Evolutionary conservation across 2,329 filamentous ascomycete genomes (phyloP).

Genomic region (Pseudogymnoascus sp.): DNA sequence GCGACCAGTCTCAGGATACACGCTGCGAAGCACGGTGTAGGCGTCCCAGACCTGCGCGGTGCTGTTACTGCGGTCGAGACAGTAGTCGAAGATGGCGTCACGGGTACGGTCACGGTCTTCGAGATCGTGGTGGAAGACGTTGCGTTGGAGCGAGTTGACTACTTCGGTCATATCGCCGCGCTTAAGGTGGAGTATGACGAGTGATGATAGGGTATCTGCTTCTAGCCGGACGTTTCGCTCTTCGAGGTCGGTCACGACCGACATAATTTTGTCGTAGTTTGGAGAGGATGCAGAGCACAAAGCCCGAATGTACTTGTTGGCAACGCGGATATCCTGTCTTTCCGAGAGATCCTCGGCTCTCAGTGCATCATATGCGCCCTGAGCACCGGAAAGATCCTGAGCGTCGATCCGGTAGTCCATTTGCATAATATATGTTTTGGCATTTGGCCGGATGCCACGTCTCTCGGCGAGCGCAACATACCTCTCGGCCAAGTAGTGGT

Average conservation of each 20-base stretch:
- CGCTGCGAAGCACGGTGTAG: constrained; percentile 57
- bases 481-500: constrained; percentile 64
- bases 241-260: constrained; percentile 65
- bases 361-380: constrained; percentile 54
- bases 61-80: constrained; percentile 51
- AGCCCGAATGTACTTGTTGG: constrained; percentile 65
- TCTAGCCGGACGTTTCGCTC: constrained; percentile 61
- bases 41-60: constrained; percentile 56
- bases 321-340: constrained; percentile 50
- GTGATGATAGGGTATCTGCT: constrained; percentile 61
- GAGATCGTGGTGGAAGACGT: constrained; percentile 61
- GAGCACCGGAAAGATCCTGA: constrained; percentile 62
- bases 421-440: constrained; percentile 62
- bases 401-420: constrained; percentile 68
- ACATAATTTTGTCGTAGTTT: constrained; percentile 62
- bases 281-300: constrained; percentile 53
- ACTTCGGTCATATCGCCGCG: constrained; percentile 71
- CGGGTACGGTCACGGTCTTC: constrained; percentile 60
- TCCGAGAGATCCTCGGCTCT: constrained; percentile 44
- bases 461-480: constrained; percentile 60
- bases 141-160: constrained; percentile 70
- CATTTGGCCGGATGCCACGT: constrained; percentile 57
- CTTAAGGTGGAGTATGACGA: constrained; percentile 66
- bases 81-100: constrained; percentile 58
- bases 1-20: constrained; percentile 58